Evolutionary conservation across 1,284 basidiomycete species (phyloP).

Genomic region (Leccinum subrobustum): DNA sequence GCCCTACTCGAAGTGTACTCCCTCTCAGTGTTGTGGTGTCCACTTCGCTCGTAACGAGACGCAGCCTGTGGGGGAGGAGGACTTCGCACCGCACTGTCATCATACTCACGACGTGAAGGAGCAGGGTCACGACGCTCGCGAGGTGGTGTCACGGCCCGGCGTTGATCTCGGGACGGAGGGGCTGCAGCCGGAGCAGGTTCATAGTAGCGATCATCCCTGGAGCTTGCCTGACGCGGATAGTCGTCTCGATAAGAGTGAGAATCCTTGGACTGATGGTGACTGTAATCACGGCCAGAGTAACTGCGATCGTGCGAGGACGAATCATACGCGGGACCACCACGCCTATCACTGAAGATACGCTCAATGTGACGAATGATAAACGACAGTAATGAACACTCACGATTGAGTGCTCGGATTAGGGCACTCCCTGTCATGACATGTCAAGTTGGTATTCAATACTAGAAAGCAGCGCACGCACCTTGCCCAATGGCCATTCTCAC

Average conservation of each 20-base stretch:
- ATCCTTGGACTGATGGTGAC: constrained; percentile 42
- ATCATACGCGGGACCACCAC: constrained; percentile 41
- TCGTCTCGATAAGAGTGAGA: constrained; percentile 49
- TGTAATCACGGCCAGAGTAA: constrained; percentile 48
- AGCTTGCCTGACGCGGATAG: constrained; percentile 39
- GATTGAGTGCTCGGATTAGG: constrained; percentile 52
- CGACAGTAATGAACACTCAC: constrained; percentile 32
- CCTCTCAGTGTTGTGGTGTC: constrained; percentile 40
- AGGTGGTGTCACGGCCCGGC: constrained; percentile 57
- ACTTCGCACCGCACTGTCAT: constrained; percentile 61
- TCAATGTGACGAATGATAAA: constrained; percentile 1
- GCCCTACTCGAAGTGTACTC: constrained; percentile 48
- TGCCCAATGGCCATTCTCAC: constrained; percentile 81
- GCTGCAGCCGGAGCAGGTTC: constrained; percentile 54
- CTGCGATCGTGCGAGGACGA: constrained; percentile 51
- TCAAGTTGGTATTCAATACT: constrained; percentile 7
- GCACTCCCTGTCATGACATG: constrained; percentile 57
- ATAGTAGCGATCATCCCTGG: constrained; percentile 51
- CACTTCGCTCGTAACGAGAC: constrained; percentile 45
- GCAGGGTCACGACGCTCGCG: constrained; percentile 66
- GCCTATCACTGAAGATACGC: constrained; percentile 17
- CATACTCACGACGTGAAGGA: constrained; percentile 58
- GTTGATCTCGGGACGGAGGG: constrained; percentile 48
- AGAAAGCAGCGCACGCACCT: constrained; percentile 49
- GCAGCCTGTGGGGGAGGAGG: constrained; percentile 42